phyloP scores from a whole-genome alignment of 75 land plant genomes.

The Picea sitchensis region DNA sequence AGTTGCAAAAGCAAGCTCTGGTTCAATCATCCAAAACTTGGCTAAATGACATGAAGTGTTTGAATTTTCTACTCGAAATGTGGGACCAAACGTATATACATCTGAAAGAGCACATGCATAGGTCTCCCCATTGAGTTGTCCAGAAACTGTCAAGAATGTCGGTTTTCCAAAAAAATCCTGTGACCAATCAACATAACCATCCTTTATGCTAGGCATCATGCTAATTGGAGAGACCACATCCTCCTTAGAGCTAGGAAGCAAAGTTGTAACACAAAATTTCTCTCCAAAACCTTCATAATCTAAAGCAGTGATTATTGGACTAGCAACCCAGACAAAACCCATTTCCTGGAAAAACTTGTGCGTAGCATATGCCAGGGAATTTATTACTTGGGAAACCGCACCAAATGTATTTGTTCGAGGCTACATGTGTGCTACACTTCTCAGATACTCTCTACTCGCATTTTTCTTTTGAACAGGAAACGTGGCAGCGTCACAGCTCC shows the following conservation, averaged over 20 bases:
- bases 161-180: slow-evolving; percentile 96
- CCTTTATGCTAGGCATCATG: slow-evolving; percentile 70
- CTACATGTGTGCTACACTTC: slow-evolving; percentile 84
- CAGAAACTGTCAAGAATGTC: slow-evolving; percentile 95
- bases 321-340: slow-evolving; percentile 95
- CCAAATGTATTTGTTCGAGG: slow-evolving; percentile 96
- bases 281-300: slow-evolving; percentile 99
- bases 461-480: slow-evolving; percentile 96
- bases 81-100: slow-evolving; percentile 99
- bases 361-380: slow-evolving; percentile 89
- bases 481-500: slow-evolving; percentile 71
- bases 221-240: slow-evolving; percentile 39
- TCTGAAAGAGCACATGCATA: slow-evolving; percentile 92
- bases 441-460: slow-evolving; percentile 74
- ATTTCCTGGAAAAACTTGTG: slow-evolving; percentile 97
- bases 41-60: slow-evolving; percentile 91
- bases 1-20: slow-evolving; percentile 97
- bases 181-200: slow-evolving; percentile 90
- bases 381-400: slow-evolving; percentile 94
- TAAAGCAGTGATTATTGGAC: slow-evolving; percentile 93
- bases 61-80: slow-evolving; percentile 96
- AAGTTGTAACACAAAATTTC: slow-evolving; percentile 96
- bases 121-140: slow-evolving; percentile 97
- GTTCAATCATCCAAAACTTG: slow-evolving; percentile 99
- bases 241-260: slow-evolving; percentile 67